phyloP scores from a whole-genome alignment of 2,329 filamentous ascomycete species.

The Gaeumannomyces tritici region DNA sequence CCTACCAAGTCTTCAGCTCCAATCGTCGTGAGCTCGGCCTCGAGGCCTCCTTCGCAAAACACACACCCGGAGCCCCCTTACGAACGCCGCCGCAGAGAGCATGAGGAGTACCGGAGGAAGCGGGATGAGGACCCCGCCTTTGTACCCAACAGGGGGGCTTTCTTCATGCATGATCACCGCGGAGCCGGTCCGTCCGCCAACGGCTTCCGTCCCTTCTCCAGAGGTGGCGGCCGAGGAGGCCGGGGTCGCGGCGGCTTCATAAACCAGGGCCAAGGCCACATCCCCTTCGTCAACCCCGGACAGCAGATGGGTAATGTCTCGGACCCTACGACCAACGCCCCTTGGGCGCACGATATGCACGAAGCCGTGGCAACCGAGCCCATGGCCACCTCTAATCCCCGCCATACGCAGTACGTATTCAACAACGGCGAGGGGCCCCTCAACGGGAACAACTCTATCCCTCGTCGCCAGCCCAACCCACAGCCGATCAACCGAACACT shows the following conservation, averaged over 20 bases:
- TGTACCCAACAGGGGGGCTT: constrained; percentile 86
- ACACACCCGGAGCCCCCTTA: constrained; percentile 46
- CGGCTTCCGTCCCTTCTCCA: constrained; percentile 63
- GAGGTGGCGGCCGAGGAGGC: constrained; percentile 54
- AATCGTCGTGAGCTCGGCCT: constrained; percentile 44
- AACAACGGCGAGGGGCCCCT: constrained; percentile 39
- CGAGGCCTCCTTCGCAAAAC: constrained; percentile 19
- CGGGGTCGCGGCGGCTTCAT: constrained; percentile 48
- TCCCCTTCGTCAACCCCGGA: constrained; percentile 14
- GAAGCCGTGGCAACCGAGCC: constrained; percentile 49
- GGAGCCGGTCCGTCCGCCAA: constrained; percentile 69
- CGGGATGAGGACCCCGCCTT: constrained; percentile 85
- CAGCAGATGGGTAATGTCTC: constrained; percentile 12
- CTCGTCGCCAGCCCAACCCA: constrained; percentile 47
- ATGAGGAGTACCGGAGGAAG: constrained; percentile 83
- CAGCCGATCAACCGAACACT: constrained; percentile 65
- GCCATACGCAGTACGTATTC: constrained; percentile 20
- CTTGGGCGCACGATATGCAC: constrained; percentile 94
- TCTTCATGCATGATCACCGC: constrained; percentile 95
- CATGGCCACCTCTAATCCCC: constrained; percentile 11
- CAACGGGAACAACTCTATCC: constrained; percentile 45
- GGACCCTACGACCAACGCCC: constrained; percentile 59
- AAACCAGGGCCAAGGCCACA: constrained; percentile 21
- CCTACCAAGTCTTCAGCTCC: constrained; percentile 31
- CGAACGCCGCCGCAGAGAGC: constrained; percentile 70